Conservation (phyloP, 495 filamentous ascomycete species). For the Lindgomyces ingoldianus region DNA sequence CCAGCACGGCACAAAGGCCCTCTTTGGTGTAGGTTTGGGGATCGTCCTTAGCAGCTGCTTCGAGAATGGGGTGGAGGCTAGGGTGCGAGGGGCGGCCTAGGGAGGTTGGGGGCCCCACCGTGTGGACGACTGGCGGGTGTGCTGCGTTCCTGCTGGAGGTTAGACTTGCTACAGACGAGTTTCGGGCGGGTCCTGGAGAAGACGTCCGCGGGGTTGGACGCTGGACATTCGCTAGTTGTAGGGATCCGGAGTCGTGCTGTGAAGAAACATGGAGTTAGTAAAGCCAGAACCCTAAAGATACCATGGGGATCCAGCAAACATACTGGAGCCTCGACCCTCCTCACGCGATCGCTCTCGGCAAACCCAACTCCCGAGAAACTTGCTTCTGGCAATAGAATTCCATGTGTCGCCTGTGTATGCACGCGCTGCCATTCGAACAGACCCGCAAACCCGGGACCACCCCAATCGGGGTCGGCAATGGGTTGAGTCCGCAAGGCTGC, state of each 20-base stretch:
- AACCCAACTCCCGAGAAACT: neutral
- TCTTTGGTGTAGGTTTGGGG: slow-evolving; percentile 8
- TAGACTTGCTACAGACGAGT: too few species aligned
- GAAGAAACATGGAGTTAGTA: too few species aligned
- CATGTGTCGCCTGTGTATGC: too few species aligned
- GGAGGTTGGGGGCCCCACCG: neutral
- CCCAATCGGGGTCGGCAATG: too few species aligned
- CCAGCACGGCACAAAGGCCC: neutral
- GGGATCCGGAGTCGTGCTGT: neutral
- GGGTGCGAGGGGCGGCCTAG: neutral
- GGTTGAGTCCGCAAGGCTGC: too few species aligned
- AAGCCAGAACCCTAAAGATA: neutral
- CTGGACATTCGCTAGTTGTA: too few species aligned
- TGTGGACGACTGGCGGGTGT: neutral
- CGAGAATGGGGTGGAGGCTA: neutral
- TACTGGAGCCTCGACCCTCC: neutral
- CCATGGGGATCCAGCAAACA: neutral
- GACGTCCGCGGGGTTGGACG: too few species aligned
- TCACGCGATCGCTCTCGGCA: neutral
- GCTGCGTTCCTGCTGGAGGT: too few species aligned
- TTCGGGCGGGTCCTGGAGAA: too few species aligned
- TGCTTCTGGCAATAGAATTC: too few species aligned
- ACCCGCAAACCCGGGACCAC: too few species aligned
- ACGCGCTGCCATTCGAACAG: too few species aligned
- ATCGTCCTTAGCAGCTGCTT: neutral